Percentiles rank a stretch among this genome's conserved stretches.
Evolutionary conservation across 2,329 filamentous ascomycete species (phyloP).

Genomic region (Neonectria hederae): DNA sequence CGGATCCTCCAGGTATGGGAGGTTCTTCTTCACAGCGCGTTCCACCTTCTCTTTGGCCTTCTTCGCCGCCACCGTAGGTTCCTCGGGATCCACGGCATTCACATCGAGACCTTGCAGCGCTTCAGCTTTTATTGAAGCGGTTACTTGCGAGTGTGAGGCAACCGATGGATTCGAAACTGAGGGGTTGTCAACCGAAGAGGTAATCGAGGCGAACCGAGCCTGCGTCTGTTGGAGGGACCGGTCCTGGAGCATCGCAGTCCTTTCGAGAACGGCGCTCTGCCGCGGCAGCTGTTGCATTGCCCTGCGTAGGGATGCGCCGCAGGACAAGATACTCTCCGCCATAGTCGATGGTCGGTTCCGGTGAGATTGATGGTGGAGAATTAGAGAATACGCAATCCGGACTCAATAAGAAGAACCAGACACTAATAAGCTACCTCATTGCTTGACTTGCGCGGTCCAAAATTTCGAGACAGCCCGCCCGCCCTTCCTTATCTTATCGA

Average conservation of each 20-base stretch:
- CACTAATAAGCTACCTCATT: background rate
- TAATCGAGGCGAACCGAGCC: constrained; percentile 28
- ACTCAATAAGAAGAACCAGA: background rate
- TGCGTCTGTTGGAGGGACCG: constrained; percentile 19
- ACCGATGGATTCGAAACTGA: background rate
- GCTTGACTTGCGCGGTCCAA: background rate
- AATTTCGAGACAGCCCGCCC: constrained; percentile 22
- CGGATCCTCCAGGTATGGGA: constrained; percentile 74
- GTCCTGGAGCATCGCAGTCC: constrained; percentile 18
- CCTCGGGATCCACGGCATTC: constrained; percentile 13
- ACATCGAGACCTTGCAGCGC: constrained; percentile 35
- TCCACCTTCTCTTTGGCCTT: constrained; percentile 44
- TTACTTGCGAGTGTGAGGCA: constrained; percentile 6
- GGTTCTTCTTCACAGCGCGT: constrained; percentile 61
- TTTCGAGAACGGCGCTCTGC: constrained; percentile 16
- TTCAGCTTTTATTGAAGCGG: constrained; percentile 27
- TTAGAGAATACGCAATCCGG: background rate
- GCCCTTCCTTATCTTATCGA: constrained; percentile 41
- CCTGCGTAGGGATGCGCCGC: constrained; percentile 42
- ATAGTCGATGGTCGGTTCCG: constrained; percentile 26
- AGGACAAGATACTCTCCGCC: constrained; percentile 42
- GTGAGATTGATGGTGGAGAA: background rate
- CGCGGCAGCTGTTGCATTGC: constrained; percentile 32
- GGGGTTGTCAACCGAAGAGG: background rate
- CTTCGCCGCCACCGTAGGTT: constrained; percentile 28